Evolutionary conservation across 164 flowering plant species (phyloP), one percentile per base, ranked within the genome.

Genomic region (Cinnamomum chago): DNA sequence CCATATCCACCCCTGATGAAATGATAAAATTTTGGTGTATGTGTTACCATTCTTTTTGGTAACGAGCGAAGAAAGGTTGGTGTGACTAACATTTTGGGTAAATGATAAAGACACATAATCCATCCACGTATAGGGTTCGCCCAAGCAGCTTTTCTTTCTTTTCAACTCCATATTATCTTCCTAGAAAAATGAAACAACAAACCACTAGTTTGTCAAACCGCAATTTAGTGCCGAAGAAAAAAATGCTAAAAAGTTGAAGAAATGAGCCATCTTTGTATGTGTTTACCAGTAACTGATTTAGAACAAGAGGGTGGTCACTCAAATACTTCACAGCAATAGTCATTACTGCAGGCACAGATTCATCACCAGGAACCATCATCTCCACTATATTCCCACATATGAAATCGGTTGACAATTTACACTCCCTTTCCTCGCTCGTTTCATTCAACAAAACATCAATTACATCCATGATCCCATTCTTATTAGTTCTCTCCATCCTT

Each of bases 301-400:
- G 81, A 73, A 94, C 94, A 50, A 75, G 76, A 70, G 93, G 98
- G 67, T 70, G 71, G 79, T 96, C 97, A 73, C 83, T 84, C 64
- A 96, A 90, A 78, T 81, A 94, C 76, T 96, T 94, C 77, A 96
- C 88, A 9, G 99, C 98, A 2, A 96, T 82, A 5, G 98, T 92
- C 87, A 92, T 89, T 15, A 89, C 83, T 79, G 79, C 88, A 0
- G 98, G 98, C 35, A 94, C 88, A 0, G 99, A 86, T 68, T 93
- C 98, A 79, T 96, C 97, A 2, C 98, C 99, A 0, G 99, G 98
- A 78, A 96, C 87, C 97, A 96, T 94, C 98, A 96, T 89, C 87
- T 92, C 99, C 23, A 96, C 77, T 55, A 96, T 80, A 70, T 89
- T 92, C 13, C 82, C 88, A 27, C 88, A 83, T 62, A 93, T 83